Base-by-base conservation (phyloP, 2,329 filamentous ascomycete species). In the Neonectria coccinea region DNA sequence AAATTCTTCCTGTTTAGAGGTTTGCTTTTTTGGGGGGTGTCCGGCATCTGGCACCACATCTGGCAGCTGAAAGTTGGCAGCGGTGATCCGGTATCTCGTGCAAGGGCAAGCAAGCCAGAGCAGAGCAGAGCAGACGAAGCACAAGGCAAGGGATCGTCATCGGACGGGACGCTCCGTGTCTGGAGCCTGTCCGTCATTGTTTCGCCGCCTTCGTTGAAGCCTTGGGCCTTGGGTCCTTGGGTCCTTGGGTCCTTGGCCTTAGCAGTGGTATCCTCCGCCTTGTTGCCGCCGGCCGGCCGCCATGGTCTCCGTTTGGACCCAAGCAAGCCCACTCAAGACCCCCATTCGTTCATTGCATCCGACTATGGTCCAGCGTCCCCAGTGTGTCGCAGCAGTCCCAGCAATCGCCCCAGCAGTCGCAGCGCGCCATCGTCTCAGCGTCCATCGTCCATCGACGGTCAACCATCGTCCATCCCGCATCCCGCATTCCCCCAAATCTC, bases 101-200 rank as follows among this genome's bases (percentile, higher is more conserved):
- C 25, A 20, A 44, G 22, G 36, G 5, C 41, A 42, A 51, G 50
- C 20, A 55, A 50, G 22, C 29, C 27, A 29, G 22, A 48, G 20
- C 14, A 41, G 22, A 48, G 20, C 14, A 41, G 59, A 22, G 45
- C 18, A 62, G 42, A 63, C 41, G 31, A 58, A 25, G 29, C 44
- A 50, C 53, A 58, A 51, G 22, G 45, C 6, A 52, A 18, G 36
- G 27, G 55, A 63, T 54, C 41, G 44, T 52, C 56, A 54, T 58
- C 45, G 42, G 51, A 60, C 56, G 56, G 61, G 61, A 59, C 56
- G 56, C 61, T 50, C 56, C 56, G 56, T 59, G 48, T 54, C 48
- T 55, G 42, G 55, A 54, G 48, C 22, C 53, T 52, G 36, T 52
- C 53, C 42, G 53, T 42, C 52, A 53, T 56, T 54, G 41, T 52